Base-by-base conservation (phyloP, 2,329 filamentous ascomycete species). In the Xylaria sp. region DNA sequence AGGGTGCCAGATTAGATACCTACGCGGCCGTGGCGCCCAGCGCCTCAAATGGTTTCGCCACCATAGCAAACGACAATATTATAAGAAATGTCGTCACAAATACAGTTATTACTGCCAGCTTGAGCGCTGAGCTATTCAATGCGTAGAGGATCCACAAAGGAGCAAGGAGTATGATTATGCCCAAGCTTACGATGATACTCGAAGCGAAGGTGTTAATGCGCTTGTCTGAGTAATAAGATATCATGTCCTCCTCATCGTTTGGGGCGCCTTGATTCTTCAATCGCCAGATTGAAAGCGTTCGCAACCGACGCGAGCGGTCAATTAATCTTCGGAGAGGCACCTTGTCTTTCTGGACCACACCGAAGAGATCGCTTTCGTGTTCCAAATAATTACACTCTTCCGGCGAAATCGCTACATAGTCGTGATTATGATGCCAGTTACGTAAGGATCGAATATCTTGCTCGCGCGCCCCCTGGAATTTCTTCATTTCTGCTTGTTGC, bases 11-110 rank as follows among this genome's bases (percentile, higher is more conserved):
- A 41, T 46, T n/a, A 23, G 9, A 13, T 25, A 46, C 58, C 30
- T 60, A 60, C 58, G 58, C 58, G 12, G 58, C 58, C 2, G 58
- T 60, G n/a, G 45, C 58, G 15, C 58, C 58, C n/a, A 60, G 34
- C 18, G 45, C 45, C 20, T 52, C 58, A 30, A 60, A 52, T 41
- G 58, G 58, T 41, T 41, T 50, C n/a, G 58, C 8, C 4, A 60
- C 58, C 58, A 60, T 52, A 30, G 45, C 32, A 9, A 60, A 50
- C 8, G 58, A 60, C n/a, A 60, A n/a, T 39, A 60, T 52, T 3
- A 60, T 28, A 2, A 60, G 45, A 20, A 60, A 52, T 30, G 20
- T 41, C 13, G 32, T 7, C 6, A 60, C 10, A 28, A 60, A 60
- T n/a, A 30, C 45, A 39, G 58, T 60, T 28, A 52, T 60, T 52